Percentiles rank a stretch among this genome's conserved stretches.
Evolutionary conservation across 495 filamentous ascomycete genomes (phyloP).

Genomic region (Aspergillus baeticus): DNA sequence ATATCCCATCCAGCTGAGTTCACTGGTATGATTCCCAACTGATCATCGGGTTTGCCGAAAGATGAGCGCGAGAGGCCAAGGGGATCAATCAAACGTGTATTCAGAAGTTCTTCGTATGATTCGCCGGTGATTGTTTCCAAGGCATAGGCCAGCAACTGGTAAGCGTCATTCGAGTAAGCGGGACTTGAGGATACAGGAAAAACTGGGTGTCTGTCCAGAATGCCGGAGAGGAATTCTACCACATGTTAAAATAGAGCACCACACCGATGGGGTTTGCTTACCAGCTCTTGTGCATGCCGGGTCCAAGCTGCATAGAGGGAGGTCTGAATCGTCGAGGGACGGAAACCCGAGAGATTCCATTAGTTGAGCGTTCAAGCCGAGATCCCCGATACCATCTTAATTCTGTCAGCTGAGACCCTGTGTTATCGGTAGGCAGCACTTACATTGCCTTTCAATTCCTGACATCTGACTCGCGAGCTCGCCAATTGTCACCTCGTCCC

Average conservation of each 20-base stretch:
- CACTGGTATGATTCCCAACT: conserved; percentile 35
- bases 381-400: conserved; percentile 21
- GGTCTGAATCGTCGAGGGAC: conserved; percentile 15
- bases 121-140: conserved; percentile 37
- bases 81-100: conserved; percentile 32
- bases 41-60: conserved; percentile 27
- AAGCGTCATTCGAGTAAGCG: conserved; percentile 60
- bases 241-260: conserved; percentile 1
- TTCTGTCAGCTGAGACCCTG: not conserved
- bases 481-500: conserved; percentile 55
- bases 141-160: conserved; percentile 54
- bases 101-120: conserved; percentile 13
- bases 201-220: conserved; percentile 46
- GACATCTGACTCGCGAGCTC: conserved; percentile 52
- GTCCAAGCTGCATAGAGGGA: conserved; percentile 22
- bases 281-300: conserved; percentile 22
- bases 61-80: conserved; percentile 39
- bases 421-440: not conserved
- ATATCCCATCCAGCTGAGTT: conserved; percentile 33
- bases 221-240: conserved; percentile 52
- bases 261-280: conserved; percentile 6
- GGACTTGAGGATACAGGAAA: conserved; percentile 49
- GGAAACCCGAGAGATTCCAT: conserved; percentile 34
- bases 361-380: not conserved
- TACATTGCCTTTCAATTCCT: conserved; percentile 48